Evolutionary conservation across 2,329 filamentous ascomycete genomes (phyloP), one percentile per base, ranked within the genome.

Genomic region (Alternaria arborescens): DNA sequence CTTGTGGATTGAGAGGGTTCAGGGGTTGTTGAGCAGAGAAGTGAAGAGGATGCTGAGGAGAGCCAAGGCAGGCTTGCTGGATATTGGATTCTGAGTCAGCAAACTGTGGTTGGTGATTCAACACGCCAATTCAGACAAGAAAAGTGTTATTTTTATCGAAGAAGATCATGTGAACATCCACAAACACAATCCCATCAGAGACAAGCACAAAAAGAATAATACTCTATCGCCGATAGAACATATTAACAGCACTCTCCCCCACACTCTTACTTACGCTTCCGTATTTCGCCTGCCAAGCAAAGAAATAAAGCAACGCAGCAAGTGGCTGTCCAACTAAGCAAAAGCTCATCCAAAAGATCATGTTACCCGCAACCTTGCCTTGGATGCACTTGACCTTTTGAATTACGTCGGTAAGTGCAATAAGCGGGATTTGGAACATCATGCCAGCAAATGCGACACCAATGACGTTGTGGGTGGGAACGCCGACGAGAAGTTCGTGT

Each of bases 251-350:
- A 42, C 69, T 76, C 20, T 71, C 66, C 22, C 69, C 64, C 4
- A 70, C 69, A 59, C 72, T 67, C 58, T 72, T 75, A 11, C 82
- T 92, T 22, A 94, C 90, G 71, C 90, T 93, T 12, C 95, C 95
- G 76, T 97, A 97, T 82, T 98, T 98, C 56, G 93, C 93, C 81
- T 98, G 94, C 94, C 95, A 99, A 1, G 94, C 94, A 77, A 98
- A 98, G 78, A 97, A 99, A 78, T 99, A 99, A 77, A 97, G 84
- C 61, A 99, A 82, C 0, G 93, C 94, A 1, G 93, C 95, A 70
- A 98, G 87, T 0, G 95, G 95, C 82, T 99, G 95, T 4, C 95
- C 95, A 12, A 99, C 91, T 3, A 98, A 87, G 66, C 94, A 97
- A 75, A 99, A 99, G 12, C 91, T 94, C 20, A 97, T 85, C 95